Evolutionary conservation across 1,284 basidiomycete species (phyloP), one percentile per base, ranked within the genome.

Genomic region (Serendipita sp.): DNA sequence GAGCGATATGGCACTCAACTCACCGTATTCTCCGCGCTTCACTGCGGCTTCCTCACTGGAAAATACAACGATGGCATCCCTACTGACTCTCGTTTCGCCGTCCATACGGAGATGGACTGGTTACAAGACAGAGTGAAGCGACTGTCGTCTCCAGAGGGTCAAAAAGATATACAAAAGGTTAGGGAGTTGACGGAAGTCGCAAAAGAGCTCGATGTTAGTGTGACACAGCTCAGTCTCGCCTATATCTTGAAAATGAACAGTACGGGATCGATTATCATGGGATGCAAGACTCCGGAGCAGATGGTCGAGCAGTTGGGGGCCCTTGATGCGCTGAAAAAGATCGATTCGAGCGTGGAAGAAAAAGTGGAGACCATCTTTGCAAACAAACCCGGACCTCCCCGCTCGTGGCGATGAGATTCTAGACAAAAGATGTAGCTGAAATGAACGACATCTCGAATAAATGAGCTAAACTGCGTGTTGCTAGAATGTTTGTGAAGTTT

Each of bases 171-270:
- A 47, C 60, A 62, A 26, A 38, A 60, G 13, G 65, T 66, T 15
- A 60, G 43, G 10, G 60, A 62, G 26, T 60, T 66, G 12, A 60
- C 58, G 34, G 41, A 61, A 13, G 42, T 66, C 3, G 64, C 69
- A 2, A 61, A 70, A 64, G 64, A 65, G 63, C 63, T 71, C 17
- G 69, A 69, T 43, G 68, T 67, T 43, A 72, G 68, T 30, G 67
- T 67, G 13, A 69, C 72, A 17, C 70, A 71, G 38, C 69, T 76
- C 17, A 71, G 74, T 0, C 69, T 77, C 43, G 75, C 75, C 2
- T 76, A 75, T 74, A 68, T 68, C 41, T 69, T 72, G 4, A 70
- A 69, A 53, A 74, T 75, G 64, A 66, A 68, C 42, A 68, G 74
- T 67, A 73, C 76, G 32, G 62, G 44, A 58, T 68, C 66, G 30